phyloP scores from a whole-genome alignment of 192 early-diverging fungal species.

The Neocallimastix lanati region DNA sequence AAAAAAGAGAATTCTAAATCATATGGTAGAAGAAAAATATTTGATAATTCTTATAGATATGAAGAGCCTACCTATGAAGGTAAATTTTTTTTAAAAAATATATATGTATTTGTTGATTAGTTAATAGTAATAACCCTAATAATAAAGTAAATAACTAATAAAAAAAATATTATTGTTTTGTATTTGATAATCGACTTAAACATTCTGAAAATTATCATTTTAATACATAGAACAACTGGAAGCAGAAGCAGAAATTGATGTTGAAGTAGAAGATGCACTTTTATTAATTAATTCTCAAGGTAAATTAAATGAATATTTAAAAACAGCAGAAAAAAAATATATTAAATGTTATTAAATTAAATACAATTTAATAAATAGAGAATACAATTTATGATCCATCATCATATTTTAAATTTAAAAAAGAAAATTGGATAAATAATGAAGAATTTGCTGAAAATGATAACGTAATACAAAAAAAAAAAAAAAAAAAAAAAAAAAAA shows the following conservation, averaged over 20 bases:
- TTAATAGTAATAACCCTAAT: too few species aligned
- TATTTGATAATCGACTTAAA: too few species aligned
- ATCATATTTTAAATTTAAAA: background rate
- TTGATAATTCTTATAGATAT: background rate
- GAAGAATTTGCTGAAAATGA: background rate
- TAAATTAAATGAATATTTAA: too few species aligned
- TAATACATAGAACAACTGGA: background rate
- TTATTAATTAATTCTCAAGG: background rate
- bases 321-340: too few species aligned
- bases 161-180: too few species aligned
- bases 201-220: too few species aligned
- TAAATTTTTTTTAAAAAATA: background rate
- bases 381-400: background rate
- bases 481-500: too few species aligned
- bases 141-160: too few species aligned
- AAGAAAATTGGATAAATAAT: background rate
- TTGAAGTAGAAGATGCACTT: background rate
- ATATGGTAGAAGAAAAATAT: background rate
- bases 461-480: too few species aligned
- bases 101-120: too few species aligned
- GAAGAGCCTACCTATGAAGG: background rate
- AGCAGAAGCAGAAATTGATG: background rate
- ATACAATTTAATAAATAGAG: too few species aligned
- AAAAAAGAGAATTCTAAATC: background rate
- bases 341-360: too few species aligned